A percentile compares a stretch with the other conserved stretches of the same genome.
These are phyloP conservation scores for Hypholoma fasciculare DNA, from an alignment of 768 basidiomycete genomes.

Conservation along the genomic window DNA sequence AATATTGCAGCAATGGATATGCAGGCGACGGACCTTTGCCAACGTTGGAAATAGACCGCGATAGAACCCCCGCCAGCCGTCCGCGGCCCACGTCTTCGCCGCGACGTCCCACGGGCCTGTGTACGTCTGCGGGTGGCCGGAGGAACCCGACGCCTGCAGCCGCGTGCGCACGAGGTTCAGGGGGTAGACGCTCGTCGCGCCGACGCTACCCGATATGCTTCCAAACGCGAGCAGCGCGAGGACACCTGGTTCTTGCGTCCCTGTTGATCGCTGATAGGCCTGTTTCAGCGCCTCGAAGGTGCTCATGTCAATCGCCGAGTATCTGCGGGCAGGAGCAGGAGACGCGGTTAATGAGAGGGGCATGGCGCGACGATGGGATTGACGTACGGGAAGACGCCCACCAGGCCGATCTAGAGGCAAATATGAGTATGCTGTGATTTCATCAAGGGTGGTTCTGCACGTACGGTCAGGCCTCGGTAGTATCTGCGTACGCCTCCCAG, in stretches of 20 bases:
- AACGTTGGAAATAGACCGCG: conserved; percentile 89
- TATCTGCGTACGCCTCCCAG: conserved; percentile 81
- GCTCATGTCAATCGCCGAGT: conserved; percentile 96
- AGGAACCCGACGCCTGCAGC: conserved; percentile 93
- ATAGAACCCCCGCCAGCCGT: conserved; percentile 95
- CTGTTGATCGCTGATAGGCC: conserved; percentile 83
- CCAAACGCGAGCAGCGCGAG: conserved; percentile 88
- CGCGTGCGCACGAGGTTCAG: conserved; percentile 91
- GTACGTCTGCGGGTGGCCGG: conserved; percentile 92
- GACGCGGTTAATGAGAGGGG: neutral
- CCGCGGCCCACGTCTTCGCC: conserved; percentile 73
- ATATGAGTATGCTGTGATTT: neutral
- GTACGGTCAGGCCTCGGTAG: conserved; percentile 87
- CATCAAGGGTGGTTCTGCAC: conserved; percentile 27
- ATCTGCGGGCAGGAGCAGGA: conserved; percentile 37
- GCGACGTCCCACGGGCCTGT: conserved; percentile 86
- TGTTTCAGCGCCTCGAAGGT: conserved; percentile 96
- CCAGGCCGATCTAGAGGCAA: conserved; percentile 74
- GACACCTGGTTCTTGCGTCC: conserved; percentile 87
- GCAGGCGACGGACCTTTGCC: conserved; percentile 64
- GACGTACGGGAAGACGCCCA: conserved; percentile 93
- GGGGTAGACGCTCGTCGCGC: conserved; percentile 92
- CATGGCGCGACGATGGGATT: neutral
- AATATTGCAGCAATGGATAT: neutral
- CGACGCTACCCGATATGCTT: conserved; percentile 90